Percentiles rank a stretch among this genome's conserved stretches.
Evolutionary conservation across 1,284 basidiomycete species (phyloP).

Genomic region (Fistulinella cinereoalba): DNA sequence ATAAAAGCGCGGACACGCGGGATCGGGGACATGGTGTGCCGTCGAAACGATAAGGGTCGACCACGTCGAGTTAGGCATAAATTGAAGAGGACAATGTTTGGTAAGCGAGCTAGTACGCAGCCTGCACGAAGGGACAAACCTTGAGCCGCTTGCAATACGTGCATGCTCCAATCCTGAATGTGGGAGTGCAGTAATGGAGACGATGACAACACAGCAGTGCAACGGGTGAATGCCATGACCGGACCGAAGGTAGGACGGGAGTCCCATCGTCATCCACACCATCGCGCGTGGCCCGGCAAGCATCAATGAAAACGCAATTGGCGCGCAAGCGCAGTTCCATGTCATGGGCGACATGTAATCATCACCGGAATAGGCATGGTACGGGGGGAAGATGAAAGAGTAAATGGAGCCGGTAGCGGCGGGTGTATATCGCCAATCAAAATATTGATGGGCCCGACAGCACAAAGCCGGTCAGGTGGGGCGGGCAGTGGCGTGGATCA

Average conservation of each 20-base stretch:
- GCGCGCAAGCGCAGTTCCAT: neutral
- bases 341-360: neutral
- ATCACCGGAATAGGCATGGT: neutral
- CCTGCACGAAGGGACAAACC: conserved; percentile 43
- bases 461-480: conserved; percentile 5
- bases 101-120: conserved; percentile 22
- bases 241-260: conserved; percentile 12
- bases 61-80: conserved; percentile 3
- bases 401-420: conserved; percentile 5
- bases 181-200: conserved; percentile 3
- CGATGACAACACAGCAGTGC: conserved; percentile 6
- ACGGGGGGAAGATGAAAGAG: neutral
- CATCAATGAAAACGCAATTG: conserved; percentile 2
- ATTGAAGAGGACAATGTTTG: conserved; percentile 5
- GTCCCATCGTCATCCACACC: conserved; percentile 1
- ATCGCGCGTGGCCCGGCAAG: conserved; percentile 4
- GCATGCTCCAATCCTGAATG: conserved; percentile 68
- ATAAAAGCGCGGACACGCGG: conserved; percentile 10
- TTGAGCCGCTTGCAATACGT: conserved; percentile 81
- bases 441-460: conserved; percentile 5
- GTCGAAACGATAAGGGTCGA: conserved; percentile 6
- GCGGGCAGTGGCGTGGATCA: neutral
- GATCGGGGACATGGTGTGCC: conserved; percentile 22
- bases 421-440: conserved; percentile 15
- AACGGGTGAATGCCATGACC: conserved; percentile 9